Base-by-base conservation (phyloP, 2,329 filamentous ascomycete genomes). In the Fusarium newnesense region DNA sequence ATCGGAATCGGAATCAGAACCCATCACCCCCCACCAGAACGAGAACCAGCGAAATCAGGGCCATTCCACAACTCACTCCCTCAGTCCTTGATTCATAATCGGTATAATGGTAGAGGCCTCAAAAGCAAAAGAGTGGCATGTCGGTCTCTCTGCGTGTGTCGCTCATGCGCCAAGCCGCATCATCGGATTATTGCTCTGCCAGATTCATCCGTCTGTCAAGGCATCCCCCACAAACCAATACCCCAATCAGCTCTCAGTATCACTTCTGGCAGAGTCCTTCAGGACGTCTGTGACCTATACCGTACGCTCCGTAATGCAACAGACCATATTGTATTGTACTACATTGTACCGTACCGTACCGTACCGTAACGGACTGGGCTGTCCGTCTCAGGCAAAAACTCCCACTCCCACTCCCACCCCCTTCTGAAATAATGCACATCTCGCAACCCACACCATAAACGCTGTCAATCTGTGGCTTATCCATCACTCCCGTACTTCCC, bases 161-260 rank as follows among this genome's bases (percentile, higher is more conserved):
- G 42, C 63, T 71, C 68, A 72, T 75, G 72, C 67, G 64, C 70
- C 67, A 75, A 75, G 64, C 58, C 64, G 61, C 70, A 68, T 70
- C 64, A 72, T 64, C 56, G 60, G 53, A 50, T 67, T 64, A 54
- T 54, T 58, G 61, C 44, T 60, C 49, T 28, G 44, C 42, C 49
- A 39, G 63, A 54, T 39, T 58, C 50, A 53, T 64, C 62, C 59
- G 47, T 40, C 18, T 16, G 49, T 52, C 12, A 26, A 26, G n/a
- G 32, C 57, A 26, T 64, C 42, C 56, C 64, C 59, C 46, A 40
- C 36, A 59, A 53, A 50, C 40, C 57, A 37, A n/a, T 39, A 46
- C 60, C 62, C 64, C 54, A 60, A 60, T 66, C 36, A 62, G 44
- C 36, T 58, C 37, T 46, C 15, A 37, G 44, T 37, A 57, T 52